Percentiles rank a stretch among this genome's conserved stretches.
Conservation (phyloP, 345 rosid genomes). For the Lumnitzera racemosa region DNA sequence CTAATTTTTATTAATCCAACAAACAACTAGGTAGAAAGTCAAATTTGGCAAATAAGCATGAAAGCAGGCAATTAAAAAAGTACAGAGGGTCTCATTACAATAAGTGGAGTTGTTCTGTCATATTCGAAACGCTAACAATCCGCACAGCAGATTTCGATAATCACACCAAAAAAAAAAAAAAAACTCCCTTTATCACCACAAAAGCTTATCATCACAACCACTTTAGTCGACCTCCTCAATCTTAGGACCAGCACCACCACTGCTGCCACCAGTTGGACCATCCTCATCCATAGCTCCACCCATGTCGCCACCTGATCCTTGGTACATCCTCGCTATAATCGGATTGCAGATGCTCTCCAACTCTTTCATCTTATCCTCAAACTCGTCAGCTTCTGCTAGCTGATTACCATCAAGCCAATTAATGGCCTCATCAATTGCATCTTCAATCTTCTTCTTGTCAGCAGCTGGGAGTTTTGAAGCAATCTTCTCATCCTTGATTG, state of each 20-base stretch:
- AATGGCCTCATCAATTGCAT: conserved; percentile 19
- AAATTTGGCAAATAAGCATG: no score
- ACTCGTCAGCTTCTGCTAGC: conserved; percentile 21
- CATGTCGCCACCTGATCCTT: conserved; percentile 7
- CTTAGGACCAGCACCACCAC: conserved; percentile 22
- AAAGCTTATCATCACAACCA: no score
- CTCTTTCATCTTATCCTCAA: conserved; percentile 24
- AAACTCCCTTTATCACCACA: no score
- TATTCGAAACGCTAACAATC: no score
- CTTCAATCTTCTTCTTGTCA: conserved; percentile 26
- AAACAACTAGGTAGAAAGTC: no score
- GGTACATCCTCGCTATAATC: conserved; percentile 19
- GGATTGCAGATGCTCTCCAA: conserved; percentile 22
- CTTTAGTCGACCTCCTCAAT: conserved; percentile 23
- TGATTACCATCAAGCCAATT: conserved; percentile 21
- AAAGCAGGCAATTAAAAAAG: no score
- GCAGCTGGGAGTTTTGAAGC: conserved; percentile 15
- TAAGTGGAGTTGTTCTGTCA: no score
- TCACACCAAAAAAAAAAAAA: no score
- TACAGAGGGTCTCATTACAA: no score
- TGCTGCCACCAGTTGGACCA: conserved; percentile 11
- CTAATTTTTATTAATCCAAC: no score
- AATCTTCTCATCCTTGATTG: conserved; percentile 22
- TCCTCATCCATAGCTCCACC: conserved; percentile 19
- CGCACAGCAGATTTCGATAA: no score